A percentile compares a stretch with the other conserved stretches of the same genome.
Conservation (phyloP, 2,329 filamentous ascomycete genomes). For the Alternaria rosae region DNA sequence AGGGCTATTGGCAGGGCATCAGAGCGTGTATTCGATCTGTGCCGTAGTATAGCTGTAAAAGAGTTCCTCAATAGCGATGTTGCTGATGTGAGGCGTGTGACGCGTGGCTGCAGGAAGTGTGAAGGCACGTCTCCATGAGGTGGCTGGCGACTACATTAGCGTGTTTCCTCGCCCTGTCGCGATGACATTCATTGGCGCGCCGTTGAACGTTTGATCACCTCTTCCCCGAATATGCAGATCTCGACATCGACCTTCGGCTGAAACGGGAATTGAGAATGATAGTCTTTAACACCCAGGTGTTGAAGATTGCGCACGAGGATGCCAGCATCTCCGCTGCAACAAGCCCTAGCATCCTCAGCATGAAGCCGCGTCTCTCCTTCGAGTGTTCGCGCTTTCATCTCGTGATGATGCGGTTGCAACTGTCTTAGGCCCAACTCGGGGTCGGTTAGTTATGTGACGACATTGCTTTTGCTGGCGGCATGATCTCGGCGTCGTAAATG, state of each 20-base stretch:
- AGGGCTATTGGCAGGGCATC: neutral
- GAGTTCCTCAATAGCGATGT: accelerated
- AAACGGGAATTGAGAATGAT: neutral
- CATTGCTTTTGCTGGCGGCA: no score
- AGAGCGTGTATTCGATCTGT: neutral
- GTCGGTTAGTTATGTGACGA: neutral
- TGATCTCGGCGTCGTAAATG: no score
- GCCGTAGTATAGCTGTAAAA: neutral
- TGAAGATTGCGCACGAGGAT: neutral
- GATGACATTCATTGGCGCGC: neutral
- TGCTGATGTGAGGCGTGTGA: neutral
- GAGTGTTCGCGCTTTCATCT: neutral
- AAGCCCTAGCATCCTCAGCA: no score
- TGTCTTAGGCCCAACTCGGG: neutral
- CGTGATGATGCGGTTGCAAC: neutral
- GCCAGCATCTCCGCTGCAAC: neutral
- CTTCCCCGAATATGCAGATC: neutral
- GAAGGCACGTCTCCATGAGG: neutral
- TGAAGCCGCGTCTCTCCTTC: neutral
- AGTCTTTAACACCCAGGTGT: no score
- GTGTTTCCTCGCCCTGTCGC: neutral
- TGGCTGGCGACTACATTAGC: neutral
- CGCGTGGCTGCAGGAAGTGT: neutral
- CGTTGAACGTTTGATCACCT: neutral
- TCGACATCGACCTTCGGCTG: neutral